Percentiles rank a stretch among this genome's conserved stretches.
These are phyloP conservation scores for Yamadazyma membranifaciens DNA, from an alignment of 1,139 yeast species.

Conservation along the genomic window DNA sequence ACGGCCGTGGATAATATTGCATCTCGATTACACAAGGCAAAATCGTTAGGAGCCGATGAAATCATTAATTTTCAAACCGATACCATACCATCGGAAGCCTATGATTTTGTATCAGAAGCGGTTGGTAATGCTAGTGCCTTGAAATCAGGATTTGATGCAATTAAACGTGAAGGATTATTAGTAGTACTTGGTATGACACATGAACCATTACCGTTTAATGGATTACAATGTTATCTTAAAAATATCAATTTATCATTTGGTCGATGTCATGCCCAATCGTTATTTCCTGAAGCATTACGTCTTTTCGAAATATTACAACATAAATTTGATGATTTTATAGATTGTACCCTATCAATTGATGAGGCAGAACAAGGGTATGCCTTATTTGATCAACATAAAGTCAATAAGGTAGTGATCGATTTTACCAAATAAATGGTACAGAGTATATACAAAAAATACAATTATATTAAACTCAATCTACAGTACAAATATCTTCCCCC, in stretches of 20 bases:
- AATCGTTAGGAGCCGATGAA: constrained; percentile 39
- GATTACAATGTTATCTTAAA: constrained; percentile 57
- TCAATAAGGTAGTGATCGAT: constrained; percentile 55
- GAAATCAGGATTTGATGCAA: constrained; percentile 49
- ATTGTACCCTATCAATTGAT: constrained; percentile 40
- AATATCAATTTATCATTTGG: constrained; percentile 62
- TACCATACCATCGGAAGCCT: constrained; percentile 29
- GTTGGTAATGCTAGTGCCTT: constrained; percentile 56
- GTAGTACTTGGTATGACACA: constrained; percentile 65
- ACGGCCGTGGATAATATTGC: constrained; percentile 54
- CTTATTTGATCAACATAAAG: constrained; percentile 52
- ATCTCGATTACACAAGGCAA: constrained; percentile 46
- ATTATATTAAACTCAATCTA: neutral
- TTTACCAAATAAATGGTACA: constrained; percentile 3
- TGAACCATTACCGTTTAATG: constrained; percentile 55
- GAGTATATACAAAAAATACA: neutral
- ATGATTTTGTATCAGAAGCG: constrained; percentile 58
- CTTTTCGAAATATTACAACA: constrained; percentile 45
- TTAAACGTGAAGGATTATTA: constrained; percentile 59
- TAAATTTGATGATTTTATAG: constrained; percentile 50
- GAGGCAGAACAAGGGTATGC: constrained; percentile 49
- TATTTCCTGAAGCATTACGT: constrained; percentile 52
- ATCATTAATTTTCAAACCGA: constrained; percentile 41
- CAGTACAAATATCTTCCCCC: neutral
- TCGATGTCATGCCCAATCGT: constrained; percentile 61